These are phyloP conservation scores for Psidium friedrichsthalianum DNA, from an alignment of 345 rosid genomes.

Conservation along the genomic window DNA sequence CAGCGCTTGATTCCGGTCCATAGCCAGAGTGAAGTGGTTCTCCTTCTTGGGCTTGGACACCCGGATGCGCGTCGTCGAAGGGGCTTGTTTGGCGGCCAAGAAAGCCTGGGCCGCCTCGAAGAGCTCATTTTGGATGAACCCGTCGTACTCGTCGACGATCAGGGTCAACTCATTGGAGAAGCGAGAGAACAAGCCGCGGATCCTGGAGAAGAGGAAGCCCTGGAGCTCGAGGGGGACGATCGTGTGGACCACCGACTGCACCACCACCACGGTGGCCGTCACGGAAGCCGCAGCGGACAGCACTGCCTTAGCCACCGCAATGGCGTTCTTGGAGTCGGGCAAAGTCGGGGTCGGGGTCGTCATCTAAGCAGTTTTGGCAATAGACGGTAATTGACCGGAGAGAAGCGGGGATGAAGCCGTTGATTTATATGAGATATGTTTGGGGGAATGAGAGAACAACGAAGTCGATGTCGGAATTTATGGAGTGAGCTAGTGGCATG, in stretches of 20 bases:
- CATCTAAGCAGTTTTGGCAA: background rate
- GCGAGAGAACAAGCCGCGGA: conserved; percentile 18
- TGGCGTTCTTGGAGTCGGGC: background rate
- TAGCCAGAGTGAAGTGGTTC: conserved; percentile 21
- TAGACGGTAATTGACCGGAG: background rate
- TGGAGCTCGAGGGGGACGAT: conserved; percentile 32
- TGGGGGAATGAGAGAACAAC: background rate
- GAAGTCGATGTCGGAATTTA: background rate
- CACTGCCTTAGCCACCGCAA: conserved; percentile 28
- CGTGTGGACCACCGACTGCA: conserved; percentile 31
- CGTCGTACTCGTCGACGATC: conserved; percentile 30
- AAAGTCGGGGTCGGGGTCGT: background rate
- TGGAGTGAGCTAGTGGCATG: background rate
- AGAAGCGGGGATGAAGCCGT: background rate
- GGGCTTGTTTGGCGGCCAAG: conserved; percentile 24
- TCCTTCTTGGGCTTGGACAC: conserved; percentile 46
- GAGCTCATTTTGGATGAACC: conserved; percentile 31
- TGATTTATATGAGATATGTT: background rate
- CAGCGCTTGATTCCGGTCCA: conserved; percentile 41
- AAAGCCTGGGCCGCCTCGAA: conserved; percentile 36
- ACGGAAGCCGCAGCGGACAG: conserved; percentile 48
- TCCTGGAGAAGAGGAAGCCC: conserved; percentile 8
- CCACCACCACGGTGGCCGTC: conserved; percentile 42
- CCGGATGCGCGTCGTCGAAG: conserved; percentile 32
- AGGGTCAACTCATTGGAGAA: conserved; percentile 42